These are phyloP conservation scores for Ceratobasidium sp. DNA, from an alignment of 1,284 basidiomycete genomes.

Conservation along the genomic window DNA sequence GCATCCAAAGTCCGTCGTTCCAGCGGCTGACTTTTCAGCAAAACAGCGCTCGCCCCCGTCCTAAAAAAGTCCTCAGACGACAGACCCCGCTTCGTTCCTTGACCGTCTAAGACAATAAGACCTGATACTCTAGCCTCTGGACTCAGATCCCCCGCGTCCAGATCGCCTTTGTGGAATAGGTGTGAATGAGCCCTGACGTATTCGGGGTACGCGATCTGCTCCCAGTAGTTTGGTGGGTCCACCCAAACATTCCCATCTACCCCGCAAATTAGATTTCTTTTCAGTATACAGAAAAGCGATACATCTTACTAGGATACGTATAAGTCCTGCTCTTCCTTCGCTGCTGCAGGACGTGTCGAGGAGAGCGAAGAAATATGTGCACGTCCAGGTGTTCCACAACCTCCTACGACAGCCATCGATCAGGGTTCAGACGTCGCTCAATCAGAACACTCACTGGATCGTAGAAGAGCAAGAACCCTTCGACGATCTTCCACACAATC, in stretches of 20 bases:
- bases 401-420: not conserved
- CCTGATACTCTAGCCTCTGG: not conserved
- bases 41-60: not conserved
- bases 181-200: conserved; percentile 84
- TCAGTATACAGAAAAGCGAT: no score
- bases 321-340: conserved; percentile 5
- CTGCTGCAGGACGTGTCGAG: not conserved
- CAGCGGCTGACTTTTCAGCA: not conserved
- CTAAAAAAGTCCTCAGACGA: conserved; percentile 18
- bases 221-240: conserved; percentile 65
- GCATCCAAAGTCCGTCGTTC: no score
- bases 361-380: conserved; percentile 4
- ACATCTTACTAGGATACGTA: not conserved
- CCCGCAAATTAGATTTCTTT: not conserved
- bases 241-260: conserved; percentile 3
- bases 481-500: conserved; percentile 83
- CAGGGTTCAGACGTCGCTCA: not conserved
- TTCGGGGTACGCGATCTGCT: conserved; percentile 93
- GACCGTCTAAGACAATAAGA: not conserved
- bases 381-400: not conserved
- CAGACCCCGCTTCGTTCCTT: conserved; percentile 11
- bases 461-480: conserved; percentile 96
- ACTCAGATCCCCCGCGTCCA: conserved; percentile 68
- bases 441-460: conserved; percentile 66
- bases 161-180: conserved; percentile 78